Percentiles rank a stretch among this genome's conserved stretches.
These are phyloP conservation scores for Solanum chiquidenum DNA, from an alignment of 257 asterid species.

Conservation along the genomic window DNA sequence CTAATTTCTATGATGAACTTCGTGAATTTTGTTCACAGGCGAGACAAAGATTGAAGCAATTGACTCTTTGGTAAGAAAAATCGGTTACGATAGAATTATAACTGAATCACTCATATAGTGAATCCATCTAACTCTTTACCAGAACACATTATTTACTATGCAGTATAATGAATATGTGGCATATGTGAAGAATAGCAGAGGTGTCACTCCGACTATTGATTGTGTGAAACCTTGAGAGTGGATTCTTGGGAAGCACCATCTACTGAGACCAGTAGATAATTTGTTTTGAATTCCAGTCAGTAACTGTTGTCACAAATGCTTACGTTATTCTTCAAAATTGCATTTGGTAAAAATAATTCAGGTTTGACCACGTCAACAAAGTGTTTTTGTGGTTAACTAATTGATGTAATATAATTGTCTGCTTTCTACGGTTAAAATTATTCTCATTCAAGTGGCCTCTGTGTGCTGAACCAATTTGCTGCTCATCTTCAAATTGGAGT, in stretches of 20 bases:
- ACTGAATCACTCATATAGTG: constrained; percentile 13
- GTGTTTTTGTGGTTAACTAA: neutral
- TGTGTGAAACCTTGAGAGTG: constrained; percentile 41
- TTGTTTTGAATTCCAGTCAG: neutral
- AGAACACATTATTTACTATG: constrained; percentile 83
- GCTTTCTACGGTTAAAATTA: too few relatives aligned
- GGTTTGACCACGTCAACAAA: neutral
- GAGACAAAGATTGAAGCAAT: constrained; percentile 69
- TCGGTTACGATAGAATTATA: constrained; percentile 59
- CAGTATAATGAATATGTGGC: constrained; percentile 58
- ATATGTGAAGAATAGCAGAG: constrained; percentile 66
- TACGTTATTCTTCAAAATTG: neutral
- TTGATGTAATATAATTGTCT: neutral
- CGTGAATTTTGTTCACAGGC: constrained; percentile 22
- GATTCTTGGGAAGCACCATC: constrained; percentile 12
- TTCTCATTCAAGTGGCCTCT: neutral
- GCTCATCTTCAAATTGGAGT: too few relatives aligned
- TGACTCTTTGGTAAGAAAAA: constrained; percentile 70
- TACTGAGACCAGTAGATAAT: constrained; percentile 2
- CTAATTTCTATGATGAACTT: neutral
- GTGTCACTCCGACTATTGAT: constrained; percentile 56
- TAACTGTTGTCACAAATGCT: neutral
- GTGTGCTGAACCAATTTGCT: neutral
- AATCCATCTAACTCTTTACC: constrained; percentile 66
- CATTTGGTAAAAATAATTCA: neutral